Evolutionary conservation across 2,329 filamentous ascomycete genomes (phyloP), one percentile per base, ranked within the genome.

Genomic region (Fusarium musae): DNA sequence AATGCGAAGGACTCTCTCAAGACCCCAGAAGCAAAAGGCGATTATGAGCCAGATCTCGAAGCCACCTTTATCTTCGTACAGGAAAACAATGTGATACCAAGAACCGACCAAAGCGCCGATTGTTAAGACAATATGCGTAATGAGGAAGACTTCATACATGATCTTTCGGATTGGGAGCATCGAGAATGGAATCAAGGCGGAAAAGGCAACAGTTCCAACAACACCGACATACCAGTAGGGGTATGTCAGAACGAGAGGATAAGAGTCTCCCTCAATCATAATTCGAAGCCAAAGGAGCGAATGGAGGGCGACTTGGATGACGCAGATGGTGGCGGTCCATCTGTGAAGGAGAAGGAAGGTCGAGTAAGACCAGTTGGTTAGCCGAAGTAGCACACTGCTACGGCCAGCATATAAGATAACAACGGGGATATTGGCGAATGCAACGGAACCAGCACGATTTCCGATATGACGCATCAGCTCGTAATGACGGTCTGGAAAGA

Each of bases 291-390:
- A 82, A 21, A 86, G 74, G n/a, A 84, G 77, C 2, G 82, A 84
- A 77, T 89, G 87, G 0, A 88, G 50, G 13, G 83, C 75, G 2
- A 83, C 84, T 52, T 89, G 82, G 0, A 87, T 49, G 3, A 82
- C 82, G 32, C 80, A 83, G 12, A 88, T 79, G 28, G 82, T 77
- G 2, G 85, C 86, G 3, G 86, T 77, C 85, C 85, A 88, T 16
- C 86, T 81, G 68, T 89, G 87, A 1, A 88, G 78, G 0, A 88
- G 75, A 6, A 88, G 66, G 59, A 81, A 88, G 0, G 87, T 88
- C 0, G 82, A 82, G 66, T 86, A 83, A 1, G 80, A 83, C 85
- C 86, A 88, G 70, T 85, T 82, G 2, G 87, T 87, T 3, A 87
- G 44, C 78, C 82, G 85, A 1, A 88, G 80, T 1, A 87, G 80